Evolutionary conservation across 805 yeast genomes (phyloP).

Genomic region (Barnettozyma wickerhamii): DNA sequence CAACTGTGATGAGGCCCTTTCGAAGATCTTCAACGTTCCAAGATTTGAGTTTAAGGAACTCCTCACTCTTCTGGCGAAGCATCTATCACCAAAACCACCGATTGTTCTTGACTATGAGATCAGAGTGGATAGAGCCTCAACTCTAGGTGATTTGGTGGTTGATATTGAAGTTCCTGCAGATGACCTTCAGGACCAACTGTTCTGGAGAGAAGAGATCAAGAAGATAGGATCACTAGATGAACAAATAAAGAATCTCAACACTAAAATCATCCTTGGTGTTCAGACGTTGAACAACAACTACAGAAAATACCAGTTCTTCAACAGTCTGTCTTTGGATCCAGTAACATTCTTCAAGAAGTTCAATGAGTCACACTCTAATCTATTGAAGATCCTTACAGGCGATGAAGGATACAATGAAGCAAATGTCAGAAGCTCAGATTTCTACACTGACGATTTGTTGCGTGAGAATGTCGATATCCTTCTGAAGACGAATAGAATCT

Average conservation of each 20-base stretch:
- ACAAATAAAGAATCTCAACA: slow-evolving; percentile 30
- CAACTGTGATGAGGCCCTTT: slow-evolving; percentile 44
- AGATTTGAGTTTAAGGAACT: slow-evolving; percentile 67
- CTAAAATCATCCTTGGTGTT: slow-evolving; percentile 36
- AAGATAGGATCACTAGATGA: slow-evolving; percentile 24
- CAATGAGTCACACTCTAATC: slow-evolving; percentile 75
- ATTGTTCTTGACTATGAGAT: slow-evolving; percentile 71
- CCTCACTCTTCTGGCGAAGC: slow-evolving; percentile 61
- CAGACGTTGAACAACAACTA: slow-evolving; percentile 48
- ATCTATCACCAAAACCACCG: slow-evolving; percentile 76
- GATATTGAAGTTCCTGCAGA: slow-evolving; percentile 64
- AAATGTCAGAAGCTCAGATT: slow-evolving; percentile 76
- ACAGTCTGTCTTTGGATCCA: slow-evolving; percentile 85
- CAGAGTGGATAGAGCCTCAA: slow-evolving; percentile 70
- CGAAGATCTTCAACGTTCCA: slow-evolving; percentile 41
- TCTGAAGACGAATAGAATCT: slow-evolving; percentile 18
- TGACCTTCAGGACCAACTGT: slow-evolving; percentile 25
- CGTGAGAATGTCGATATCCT: slow-evolving; percentile 11
- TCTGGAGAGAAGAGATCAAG: slow-evolving; percentile 30
- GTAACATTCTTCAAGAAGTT: slow-evolving; percentile 68
- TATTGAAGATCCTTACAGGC: slow-evolving; percentile 79
- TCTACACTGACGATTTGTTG: slow-evolving; percentile 37
- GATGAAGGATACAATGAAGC: slow-evolving; percentile 92
- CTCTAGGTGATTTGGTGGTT: slow-evolving; percentile 73
- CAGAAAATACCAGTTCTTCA: slow-evolving; percentile 76